Base-by-base conservation (phyloP, 78 protist species). In the Dictyostelium brefeldianum region DNA sequence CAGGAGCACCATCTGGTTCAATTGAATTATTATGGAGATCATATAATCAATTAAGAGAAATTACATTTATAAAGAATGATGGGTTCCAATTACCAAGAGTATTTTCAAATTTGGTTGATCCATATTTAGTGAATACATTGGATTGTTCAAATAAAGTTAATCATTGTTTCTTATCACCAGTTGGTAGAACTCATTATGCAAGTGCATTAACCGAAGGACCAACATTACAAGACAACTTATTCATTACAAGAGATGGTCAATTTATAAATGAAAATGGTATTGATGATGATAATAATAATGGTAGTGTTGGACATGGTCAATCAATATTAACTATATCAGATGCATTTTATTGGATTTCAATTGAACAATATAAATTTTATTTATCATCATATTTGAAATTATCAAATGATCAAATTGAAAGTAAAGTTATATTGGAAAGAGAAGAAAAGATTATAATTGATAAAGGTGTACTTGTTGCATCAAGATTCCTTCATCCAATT, bases 181-280 rank as follows among this genome's bases (percentile, higher is more conserved):
- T 90, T n/a, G 95, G 95, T 22, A 50, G 95, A 54, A 90, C 95
- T 1, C 95, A 90, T 29, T 81, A 81, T 74, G 71, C 90, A 36
- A 27, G 89, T 1, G 27, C 95, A 25, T 4, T 90, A 22, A 71
- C 64, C 5, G 95, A 90, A 51, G 95, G 95, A 12, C 95, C 95
- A 9, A 90, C 95, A 1, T 65, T 90, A n/a, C 2, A 62, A 7
- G 95, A 81, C 22, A 90, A 90, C n/a, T 22, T 90, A 22, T 81
- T 90, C n/a, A 82, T 90, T 20, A 90, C 95, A 8, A 50, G 95
- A 51, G 89, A 90, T 74, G 95, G 95, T 48, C 12, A 25, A 12
- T 53, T 89, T 22, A 56, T 50, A 17, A 17, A 22, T 15, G 25
- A 29, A 18, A 50, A 29, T 18, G 70, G 27, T 62, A 36, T 29